A percentile compares a stretch with the other conserved stretches of the same genome.
Conservation (phyloP, 371 early-diverging fungal genomes). For the Nematocida ausubeli region DNA sequence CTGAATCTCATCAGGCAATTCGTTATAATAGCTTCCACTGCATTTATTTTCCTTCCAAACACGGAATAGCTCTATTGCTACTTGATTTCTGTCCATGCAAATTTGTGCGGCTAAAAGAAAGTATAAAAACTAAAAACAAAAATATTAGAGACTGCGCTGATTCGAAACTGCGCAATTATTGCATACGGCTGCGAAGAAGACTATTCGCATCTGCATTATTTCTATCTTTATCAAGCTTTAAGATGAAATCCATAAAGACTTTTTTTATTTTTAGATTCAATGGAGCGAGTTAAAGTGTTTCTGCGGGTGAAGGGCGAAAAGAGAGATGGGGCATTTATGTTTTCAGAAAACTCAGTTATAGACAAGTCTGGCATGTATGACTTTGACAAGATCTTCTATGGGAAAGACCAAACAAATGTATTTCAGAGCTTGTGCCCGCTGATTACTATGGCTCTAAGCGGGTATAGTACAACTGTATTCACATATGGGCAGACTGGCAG, state of each 20-base stretch:
- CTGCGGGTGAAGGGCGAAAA: slow-evolving; percentile 47
- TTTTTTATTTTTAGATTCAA: slow-evolving; percentile 1
- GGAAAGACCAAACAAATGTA: slow-evolving; percentile 7
- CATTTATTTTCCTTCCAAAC: background rate
- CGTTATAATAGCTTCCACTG: background rate
- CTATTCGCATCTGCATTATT: background rate
- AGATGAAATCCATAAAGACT: background rate
- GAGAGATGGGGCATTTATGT: slow-evolving; percentile 13
- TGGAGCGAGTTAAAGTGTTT: slow-evolving; percentile 49
- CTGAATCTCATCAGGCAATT: background rate
- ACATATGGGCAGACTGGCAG: slow-evolving; percentile 78
- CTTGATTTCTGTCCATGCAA: background rate
- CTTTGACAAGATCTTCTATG: slow-evolving; percentile 50
- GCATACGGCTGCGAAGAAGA: no score
- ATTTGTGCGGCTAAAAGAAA: background rate
- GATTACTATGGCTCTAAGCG: slow-evolving; percentile 51
- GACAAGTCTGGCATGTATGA: slow-evolving; percentile 32
- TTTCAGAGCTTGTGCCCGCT: slow-evolving; percentile 22
- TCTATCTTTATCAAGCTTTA: background rate
- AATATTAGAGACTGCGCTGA: no score
- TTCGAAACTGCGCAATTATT: no score
- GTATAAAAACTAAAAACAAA: background rate
- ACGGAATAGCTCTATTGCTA: background rate
- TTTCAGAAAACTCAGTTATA: slow-evolving; percentile 31
- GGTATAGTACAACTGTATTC: slow-evolving; percentile 67